These are phyloP conservation scores for Ceratobasidium sp. DNA, from an alignment of 1,284 basidiomycete species.

Conservation along the genomic window DNA sequence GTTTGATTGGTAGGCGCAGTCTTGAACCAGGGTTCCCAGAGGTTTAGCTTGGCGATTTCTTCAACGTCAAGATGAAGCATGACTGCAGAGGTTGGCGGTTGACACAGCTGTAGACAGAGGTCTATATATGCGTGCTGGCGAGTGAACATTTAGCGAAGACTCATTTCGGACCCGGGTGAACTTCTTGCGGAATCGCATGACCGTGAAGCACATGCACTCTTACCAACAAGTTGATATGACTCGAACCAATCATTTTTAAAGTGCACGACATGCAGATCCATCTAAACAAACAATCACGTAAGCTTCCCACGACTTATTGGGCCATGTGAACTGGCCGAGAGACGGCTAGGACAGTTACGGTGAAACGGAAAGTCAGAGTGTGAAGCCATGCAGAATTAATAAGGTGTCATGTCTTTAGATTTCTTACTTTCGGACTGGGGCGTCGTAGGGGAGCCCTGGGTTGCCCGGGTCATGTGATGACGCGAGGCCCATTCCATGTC, in stretches of 20 bases:
- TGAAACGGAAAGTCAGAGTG: no score
- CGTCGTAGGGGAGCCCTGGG: no score
- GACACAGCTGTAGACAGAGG: not conserved
- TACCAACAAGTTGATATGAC: not conserved
- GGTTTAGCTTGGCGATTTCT: conserved; percentile 26
- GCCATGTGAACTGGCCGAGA: no score
- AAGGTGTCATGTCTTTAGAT: no score
- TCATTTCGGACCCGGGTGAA: not conserved
- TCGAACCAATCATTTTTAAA: not conserved
- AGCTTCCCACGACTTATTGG: no score
- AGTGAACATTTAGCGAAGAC: not conserved
- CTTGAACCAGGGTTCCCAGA: conserved; percentile 30
- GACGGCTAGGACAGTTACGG: no score
- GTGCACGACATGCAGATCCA: no score
- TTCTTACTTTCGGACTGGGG: no score
- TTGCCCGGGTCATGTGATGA: no score
- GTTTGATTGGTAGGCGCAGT: conserved; percentile 45
- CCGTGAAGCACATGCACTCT: not conserved
- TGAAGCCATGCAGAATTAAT: no score
- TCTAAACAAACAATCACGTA: no score
- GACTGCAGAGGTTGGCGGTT: not conserved
- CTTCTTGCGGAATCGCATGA: not conserved
- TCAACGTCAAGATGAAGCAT: conserved; percentile 30
- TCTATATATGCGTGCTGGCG: conserved; percentile 4
- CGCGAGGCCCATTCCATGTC: no score